Base-by-base conservation (phyloP, 352 stramenopile genomes). In the Phytophthora melonis region DNA sequence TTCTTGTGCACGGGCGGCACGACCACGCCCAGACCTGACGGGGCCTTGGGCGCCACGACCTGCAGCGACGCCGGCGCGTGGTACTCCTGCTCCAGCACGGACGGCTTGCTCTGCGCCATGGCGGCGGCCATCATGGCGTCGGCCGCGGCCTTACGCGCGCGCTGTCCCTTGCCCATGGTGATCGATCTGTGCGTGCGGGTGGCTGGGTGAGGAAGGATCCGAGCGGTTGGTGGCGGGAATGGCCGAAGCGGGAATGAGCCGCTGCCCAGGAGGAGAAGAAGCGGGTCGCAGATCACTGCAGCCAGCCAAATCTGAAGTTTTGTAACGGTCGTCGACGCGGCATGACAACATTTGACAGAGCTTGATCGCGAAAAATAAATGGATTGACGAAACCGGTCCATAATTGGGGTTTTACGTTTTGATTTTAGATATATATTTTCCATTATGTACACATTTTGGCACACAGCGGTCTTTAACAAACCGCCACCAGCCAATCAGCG, bases 81-180 rank as follows among this genome's bases (percentile, higher is more conserved):
- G 13, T 63, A 55, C 41, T 63, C 59, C 68, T 73, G 72, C 60
- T 78, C 75, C 13, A 85, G 75, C 39, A 77, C 67, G 30, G 86
- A 86, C 36, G 80, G 79, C 49, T 74, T 73, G 23, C 47, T 73
- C 9, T 70, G 63, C 7, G 71, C 39, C 64, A 90, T 77, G 45
- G 80, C 65, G 41, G 77, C 60, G 21, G 79, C 73, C 63, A 88
- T 8, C 18, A 80, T 69, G 25, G 83, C 86, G 59, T 85, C 81
- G 54, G 82, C 79, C 27, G 82, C 83, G 57, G 86, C 86, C 58
- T 88, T 85, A 43, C 79, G 80, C 63, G 83, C 78, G 58, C 85
- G 83, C 70, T 93, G 86, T 77, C 75, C 86, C 71, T 93, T 93
- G 74, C 86, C 86, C 86, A 93, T 93, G 50, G 45, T 59, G 58